Percentiles rank a stretch among this genome's conserved stretches.
phyloP scores from a whole-genome alignment of 2,329 filamentous ascomycete genomes.

The Neopestalotiopsis rosae region DNA sequence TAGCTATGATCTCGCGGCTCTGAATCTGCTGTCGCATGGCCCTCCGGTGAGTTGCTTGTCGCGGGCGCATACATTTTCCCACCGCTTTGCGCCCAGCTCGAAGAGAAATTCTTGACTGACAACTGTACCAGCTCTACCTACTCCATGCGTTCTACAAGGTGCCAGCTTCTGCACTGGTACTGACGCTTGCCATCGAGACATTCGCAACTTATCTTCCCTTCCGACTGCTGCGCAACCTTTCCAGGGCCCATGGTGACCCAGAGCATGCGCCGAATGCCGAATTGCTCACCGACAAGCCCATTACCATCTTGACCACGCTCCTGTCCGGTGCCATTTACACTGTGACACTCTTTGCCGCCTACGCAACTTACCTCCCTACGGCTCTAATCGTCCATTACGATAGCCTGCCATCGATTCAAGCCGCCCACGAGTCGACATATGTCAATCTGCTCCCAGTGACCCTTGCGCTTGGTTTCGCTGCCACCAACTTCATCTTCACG shows the following conservation, averaged over 20 bases:
- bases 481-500: conserved; percentile 79
- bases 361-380: conserved; percentile 72
- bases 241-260: conserved; percentile 65
- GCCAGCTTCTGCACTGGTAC: conserved; percentile 62
- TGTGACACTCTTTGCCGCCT: conserved; percentile 72
- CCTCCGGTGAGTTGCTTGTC: conserved; percentile 62
- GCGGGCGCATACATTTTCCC: too few species aligned
- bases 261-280: conserved; percentile 62
- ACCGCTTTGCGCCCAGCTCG: background rate
- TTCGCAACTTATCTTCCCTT: conserved; percentile 76
- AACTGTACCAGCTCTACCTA: conserved; percentile 65
- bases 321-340: conserved; percentile 77
- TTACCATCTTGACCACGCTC: conserved; percentile 68
- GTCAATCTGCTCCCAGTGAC: conserved; percentile 65
- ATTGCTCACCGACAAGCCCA: conserved; percentile 66
- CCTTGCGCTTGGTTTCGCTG: conserved; percentile 68
- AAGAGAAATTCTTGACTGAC: conserved; percentile 3
- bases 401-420: conserved; percentile 71
- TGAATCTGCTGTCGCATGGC: conserved; percentile 74
- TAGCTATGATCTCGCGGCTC: conserved; percentile 69
- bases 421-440: conserved; percentile 69
- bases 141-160: conserved; percentile 80
- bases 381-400: conserved; percentile 78
- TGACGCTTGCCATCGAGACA: conserved; percentile 71
- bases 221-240: conserved; percentile 72